Base-by-base conservation (phyloP, 257 asterid genomes). In the Nicotiana otophora region DNA sequence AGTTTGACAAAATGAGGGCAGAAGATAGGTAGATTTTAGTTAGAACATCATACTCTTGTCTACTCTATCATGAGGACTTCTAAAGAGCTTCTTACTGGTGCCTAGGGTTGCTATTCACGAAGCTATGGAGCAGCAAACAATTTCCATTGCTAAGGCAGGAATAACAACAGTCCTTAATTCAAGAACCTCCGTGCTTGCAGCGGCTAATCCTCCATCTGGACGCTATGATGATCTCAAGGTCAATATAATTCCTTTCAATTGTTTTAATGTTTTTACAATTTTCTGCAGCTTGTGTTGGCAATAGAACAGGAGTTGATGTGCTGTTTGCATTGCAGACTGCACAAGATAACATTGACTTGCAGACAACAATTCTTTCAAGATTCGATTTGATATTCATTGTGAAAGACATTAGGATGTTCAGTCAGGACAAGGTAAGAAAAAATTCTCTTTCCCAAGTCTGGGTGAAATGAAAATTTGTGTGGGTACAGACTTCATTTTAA, bases 81-180 rank as follows among this genome's bases (percentile, higher is more conserved):
- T 78, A 77, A 77, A 28, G 63, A 39, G 54, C 53, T 75, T 84
- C 77, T 81, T 82, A 31, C 66, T 48, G 84, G 86, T 89, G 63
- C 80, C 20, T 82, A 94, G 99, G 91, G 98, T 96, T 88, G 99
- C 99, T 81, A 96, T 96, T 84, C 99, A 96, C 84, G 99, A 96
- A 92, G 99, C 99, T 30, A 96, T 96, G 99, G 99, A 96, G 85
- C 99, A 96, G 91, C 99, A 96, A 90, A 96, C 99, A n/a, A 96
- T 96, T 86, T 96, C 99, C 83, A 94, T 96, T 68, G 98, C 99
- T 30, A 96, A 96, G 92, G 99, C 99, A 65, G 99, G 99, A 90
- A 96, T 96, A 84, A 96, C 99, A 58, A 96, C 98, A 17, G 98
- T 96, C 86, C 99, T 96, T 83, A 96, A 96, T 86, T 96, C 99